These are phyloP conservation scores for Diaporthe capsici DNA, from an alignment of 2,329 filamentous ascomycete genomes.

Conservation along the genomic window DNA sequence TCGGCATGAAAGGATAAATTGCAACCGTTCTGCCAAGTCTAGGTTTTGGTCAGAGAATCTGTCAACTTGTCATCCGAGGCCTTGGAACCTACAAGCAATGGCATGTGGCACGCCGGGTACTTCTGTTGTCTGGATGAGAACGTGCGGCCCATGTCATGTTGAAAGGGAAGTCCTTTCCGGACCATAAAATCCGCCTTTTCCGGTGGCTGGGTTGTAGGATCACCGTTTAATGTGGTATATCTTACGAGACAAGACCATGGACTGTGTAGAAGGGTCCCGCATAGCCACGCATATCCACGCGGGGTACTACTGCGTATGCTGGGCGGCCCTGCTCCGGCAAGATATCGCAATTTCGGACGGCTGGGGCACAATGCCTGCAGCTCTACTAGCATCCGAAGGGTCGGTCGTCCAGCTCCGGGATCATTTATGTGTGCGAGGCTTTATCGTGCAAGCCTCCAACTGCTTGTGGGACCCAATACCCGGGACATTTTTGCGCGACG, in stretches of 20 bases:
- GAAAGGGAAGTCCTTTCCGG: background rate
- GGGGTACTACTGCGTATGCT: conserved; percentile 6
- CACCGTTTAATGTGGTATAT: conserved; percentile 17
- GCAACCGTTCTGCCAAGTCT: background rate
- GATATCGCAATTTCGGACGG: conserved; percentile 14
- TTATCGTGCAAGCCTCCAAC: background rate
- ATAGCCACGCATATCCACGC: conserved; percentile 2
- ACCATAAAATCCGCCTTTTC: background rate
- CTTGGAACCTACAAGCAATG: background rate
- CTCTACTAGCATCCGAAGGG: background rate
- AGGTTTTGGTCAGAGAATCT: background rate
- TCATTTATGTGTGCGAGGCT: background rate
- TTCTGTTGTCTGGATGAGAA: background rate
- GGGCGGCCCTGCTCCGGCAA: conserved; percentile 3
- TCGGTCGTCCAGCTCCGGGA: background rate
- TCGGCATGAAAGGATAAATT: background rate
- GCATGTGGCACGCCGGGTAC: background rate
- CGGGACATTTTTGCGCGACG: background rate
- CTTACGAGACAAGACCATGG: conserved; percentile 5
- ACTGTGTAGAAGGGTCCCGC: background rate
- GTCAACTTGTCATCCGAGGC: background rate
- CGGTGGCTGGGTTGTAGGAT: conserved; percentile 22
- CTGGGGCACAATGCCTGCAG: background rate
- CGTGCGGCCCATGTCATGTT: background rate
- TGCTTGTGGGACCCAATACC: background rate